Base-by-base conservation (phyloP, 331 rosid genomes). In the Arachis monticola region DNA sequence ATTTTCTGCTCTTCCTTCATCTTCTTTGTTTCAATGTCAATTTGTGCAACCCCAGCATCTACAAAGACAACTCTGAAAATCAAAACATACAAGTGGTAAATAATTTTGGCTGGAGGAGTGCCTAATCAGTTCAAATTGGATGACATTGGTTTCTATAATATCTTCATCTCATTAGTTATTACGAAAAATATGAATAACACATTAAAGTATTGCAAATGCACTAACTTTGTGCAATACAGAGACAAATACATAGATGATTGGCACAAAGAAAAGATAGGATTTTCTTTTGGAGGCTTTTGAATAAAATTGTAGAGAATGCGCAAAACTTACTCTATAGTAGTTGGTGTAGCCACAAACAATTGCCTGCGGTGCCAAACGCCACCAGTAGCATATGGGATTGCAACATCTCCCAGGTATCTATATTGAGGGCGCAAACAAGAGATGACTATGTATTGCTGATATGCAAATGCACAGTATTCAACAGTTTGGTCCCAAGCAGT, bases 291-390 rank as follows among this genome's bases (percentile, higher is more conserved):
- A 67, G 46, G 27, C 12, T 6, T 42, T 51, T 10, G 13, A 63
- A 77, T 42, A 74, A 58, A 59, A 59, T 50, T 65, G 61, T 63
- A 69, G 79, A 81, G 32, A 8, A 67, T 50, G 72, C 45, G 59
- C 45, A 66, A 70, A 62, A 58, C 97, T 86, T 90, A 95, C 99
- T 95, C 99, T 13, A 95, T 85, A 71, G 98, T 95, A 70, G 99
- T 95, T 72, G 98, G 98, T 31, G 99, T 92, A 82, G 82, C 91
- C 76, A 95, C 98, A 77, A 95, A 95, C 27, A 95, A 86, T 63
- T 95, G 99, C 82, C 98, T 85, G 64, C 98, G 89, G 80, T 95
- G 97, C 99, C 99, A 95, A 69, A 92, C 93, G 48, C 90, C 99
- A 78, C 99, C 82, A 32, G 98, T 95, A 72, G 99, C 96, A 68